Evolutionary conservation across 208 protist genomes (phyloP).

Genomic region (Trypanosoma theileri): DNA sequence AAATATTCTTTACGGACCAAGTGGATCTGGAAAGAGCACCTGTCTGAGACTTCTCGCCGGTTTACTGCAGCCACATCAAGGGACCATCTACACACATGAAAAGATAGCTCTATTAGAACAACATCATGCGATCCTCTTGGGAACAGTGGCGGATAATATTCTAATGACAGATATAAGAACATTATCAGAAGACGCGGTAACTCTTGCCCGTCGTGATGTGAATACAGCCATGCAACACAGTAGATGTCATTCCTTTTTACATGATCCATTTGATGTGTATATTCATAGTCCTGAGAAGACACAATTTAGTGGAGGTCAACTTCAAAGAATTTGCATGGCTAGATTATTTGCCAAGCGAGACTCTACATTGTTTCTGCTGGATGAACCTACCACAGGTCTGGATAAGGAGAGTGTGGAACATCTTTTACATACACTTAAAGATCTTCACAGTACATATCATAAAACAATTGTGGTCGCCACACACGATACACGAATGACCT

Average conservation of each 20-base stretch:
- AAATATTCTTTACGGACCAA: constrained; percentile 69
- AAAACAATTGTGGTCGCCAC: constrained; percentile 83
- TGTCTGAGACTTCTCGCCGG: constrained; percentile 62
- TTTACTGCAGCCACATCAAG: constrained; percentile 44
- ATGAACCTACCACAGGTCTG: constrained; percentile 78
- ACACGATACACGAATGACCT: constrained; percentile 59
- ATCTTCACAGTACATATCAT: constrained; percentile 48
- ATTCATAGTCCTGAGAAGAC: constrained; percentile 77
- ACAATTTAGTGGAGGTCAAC: constrained; percentile 79
- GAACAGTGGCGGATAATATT: constrained; percentile 78
- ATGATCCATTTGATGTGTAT: constrained; percentile 49
- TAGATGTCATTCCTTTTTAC: constrained; percentile 52
- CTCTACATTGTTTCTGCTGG: constrained; percentile 66
- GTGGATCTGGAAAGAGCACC: constrained; percentile 80
- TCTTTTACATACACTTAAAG: constrained; percentile 52
- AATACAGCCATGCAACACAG: constrained; percentile 36
- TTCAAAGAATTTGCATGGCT: constrained; percentile 77
- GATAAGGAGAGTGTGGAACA: constrained; percentile 43
- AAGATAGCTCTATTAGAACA: constrained; percentile 68
- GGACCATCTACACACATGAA: constrained; percentile 50
- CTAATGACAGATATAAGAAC: constrained; percentile 37
- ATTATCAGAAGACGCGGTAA: constrained; percentile 1
- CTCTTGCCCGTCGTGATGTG: constrained; percentile 16
- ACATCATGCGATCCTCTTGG: constrained; percentile 75
- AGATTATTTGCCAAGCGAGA: constrained; percentile 47